phyloP scores from a whole-genome alignment of 768 basidiomycete species.

The Mrakia blollopis region DNA sequence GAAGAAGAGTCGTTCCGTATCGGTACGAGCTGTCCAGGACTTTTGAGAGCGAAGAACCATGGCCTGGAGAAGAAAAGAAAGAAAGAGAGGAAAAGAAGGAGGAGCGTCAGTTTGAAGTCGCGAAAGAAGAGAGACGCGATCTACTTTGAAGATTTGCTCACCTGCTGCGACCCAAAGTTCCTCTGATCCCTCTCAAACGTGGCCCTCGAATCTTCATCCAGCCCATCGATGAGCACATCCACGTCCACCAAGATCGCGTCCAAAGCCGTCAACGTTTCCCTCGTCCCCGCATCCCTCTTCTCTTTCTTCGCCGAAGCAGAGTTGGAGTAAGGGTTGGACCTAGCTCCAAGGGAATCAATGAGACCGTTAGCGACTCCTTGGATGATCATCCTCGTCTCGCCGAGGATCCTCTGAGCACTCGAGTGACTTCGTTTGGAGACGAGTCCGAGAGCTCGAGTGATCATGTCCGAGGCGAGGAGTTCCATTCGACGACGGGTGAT shows the following conservation, averaged over 20 bases:
- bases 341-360: constrained; percentile 59
- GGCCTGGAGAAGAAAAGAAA: constrained; percentile 53
- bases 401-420: constrained; percentile 84
- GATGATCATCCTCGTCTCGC: constrained; percentile 85
- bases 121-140: background rate
- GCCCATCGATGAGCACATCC: constrained; percentile 74
- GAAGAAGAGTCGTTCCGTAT: constrained; percentile 89
- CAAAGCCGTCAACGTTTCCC: constrained; percentile 71
- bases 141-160: constrained; percentile 46
- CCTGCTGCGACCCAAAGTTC: constrained; percentile 97
- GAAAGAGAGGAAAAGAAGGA: constrained; percentile 1
- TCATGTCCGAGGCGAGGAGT: constrained; percentile 93
- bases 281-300: constrained; percentile 68
- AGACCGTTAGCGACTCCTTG: constrained; percentile 83
- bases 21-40: constrained; percentile 86
- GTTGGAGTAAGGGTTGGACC: constrained; percentile 35
- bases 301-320: constrained; percentile 54
- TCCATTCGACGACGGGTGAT: constrained; percentile 95
- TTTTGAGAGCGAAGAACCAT: constrained; percentile 95
- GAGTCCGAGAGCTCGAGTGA: constrained; percentile 85
- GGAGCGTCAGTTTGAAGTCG: background rate
- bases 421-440: constrained; percentile 85
- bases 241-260: constrained; percentile 81
- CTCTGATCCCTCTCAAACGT: constrained; percentile 88
- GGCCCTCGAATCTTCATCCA: constrained; percentile 78